phyloP scores from a whole-genome alignment of 2,329 filamentous ascomycete genomes.

The Scopulariopsis brevicaulis region DNA sequence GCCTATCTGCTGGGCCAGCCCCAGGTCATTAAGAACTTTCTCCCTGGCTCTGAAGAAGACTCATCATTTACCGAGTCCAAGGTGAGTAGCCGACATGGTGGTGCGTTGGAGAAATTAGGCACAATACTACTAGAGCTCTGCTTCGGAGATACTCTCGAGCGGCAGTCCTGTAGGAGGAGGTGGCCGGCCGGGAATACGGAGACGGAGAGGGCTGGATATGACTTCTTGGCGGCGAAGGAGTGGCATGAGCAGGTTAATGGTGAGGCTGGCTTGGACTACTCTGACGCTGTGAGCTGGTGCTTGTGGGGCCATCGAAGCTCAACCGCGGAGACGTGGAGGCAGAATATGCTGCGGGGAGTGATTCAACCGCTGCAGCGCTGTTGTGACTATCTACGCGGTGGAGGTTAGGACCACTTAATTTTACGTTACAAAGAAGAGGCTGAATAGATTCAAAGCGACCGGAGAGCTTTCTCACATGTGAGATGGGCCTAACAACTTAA shows the following conservation, averaged over 20 bases:
- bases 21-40: background rate
- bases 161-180: constrained; percentile 20
- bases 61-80: background rate
- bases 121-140: constrained; percentile 4
- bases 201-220: background rate
- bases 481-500: too few species aligned
- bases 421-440: too few species aligned
- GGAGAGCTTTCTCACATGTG: too few species aligned
- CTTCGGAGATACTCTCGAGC: constrained; percentile 1
- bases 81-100: too few species aligned
- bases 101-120: background rate
- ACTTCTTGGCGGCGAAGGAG: constrained; percentile 6
- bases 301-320: background rate
- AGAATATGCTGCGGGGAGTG: background rate
- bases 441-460: too few species aligned
- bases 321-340: background rate
- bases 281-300: constrained; percentile 5
- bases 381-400: background rate
- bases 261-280: constrained; percentile 2
- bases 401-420: too few species aligned
- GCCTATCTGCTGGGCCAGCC: background rate
- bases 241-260: constrained; percentile 3
- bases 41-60: background rate
- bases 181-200: constrained; percentile 21
- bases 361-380: background rate